Evolutionary conservation across 768 basidiomycete species (phyloP).

Genomic region (Lactarius hengduanensis): DNA sequence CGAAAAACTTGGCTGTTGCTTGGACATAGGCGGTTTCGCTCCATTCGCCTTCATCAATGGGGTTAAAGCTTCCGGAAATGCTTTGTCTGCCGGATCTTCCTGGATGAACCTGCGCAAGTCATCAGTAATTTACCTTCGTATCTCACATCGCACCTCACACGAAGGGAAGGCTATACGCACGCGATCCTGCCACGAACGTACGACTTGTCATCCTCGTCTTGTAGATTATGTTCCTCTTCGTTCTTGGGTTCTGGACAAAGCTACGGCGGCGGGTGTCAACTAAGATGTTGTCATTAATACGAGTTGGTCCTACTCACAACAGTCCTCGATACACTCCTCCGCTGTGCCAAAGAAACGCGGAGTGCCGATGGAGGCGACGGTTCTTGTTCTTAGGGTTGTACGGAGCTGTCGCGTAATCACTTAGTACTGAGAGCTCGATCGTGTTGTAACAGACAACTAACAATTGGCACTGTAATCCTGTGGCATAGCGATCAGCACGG

Average conservation of each 20-base stretch:
- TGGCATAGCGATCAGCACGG: conserved; percentile 16
- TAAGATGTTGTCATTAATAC: not conserved
- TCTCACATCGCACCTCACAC: no score
- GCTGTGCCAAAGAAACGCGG: conserved; percentile 63
- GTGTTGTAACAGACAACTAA: conserved; percentile 39
- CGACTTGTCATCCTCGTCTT: conserved; percentile 50
- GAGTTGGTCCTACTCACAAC: conserved; percentile 48
- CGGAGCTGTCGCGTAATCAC: conserved; percentile 40
- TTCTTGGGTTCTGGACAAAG: conserved; percentile 54
- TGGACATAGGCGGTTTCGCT: conserved; percentile 59
- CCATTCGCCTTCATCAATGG: conserved; percentile 68
- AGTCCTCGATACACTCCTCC: conserved; percentile 57
- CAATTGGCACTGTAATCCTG: conserved; percentile 53
- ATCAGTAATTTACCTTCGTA: not conserved
- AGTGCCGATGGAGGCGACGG: conserved; percentile 58
- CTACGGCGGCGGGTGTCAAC: conserved; percentile 33
- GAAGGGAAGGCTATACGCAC: not conserved
- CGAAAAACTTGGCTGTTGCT: conserved; percentile 52
- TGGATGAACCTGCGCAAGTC: conserved; percentile 47
- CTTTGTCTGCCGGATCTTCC: conserved; percentile 59
- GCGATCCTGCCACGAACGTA: conserved; percentile 45
- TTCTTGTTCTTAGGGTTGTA: conserved; percentile 65
- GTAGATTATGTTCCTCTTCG: conserved; percentile 53
- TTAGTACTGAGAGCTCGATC: not conserved
- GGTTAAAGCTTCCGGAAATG: conserved; percentile 62